Percentiles rank a stretch among this genome's conserved stretches.
These are phyloP conservation scores for Podila clonocystis DNA, from an alignment of 192 early-diverging fungal species.

Conservation along the genomic window DNA sequence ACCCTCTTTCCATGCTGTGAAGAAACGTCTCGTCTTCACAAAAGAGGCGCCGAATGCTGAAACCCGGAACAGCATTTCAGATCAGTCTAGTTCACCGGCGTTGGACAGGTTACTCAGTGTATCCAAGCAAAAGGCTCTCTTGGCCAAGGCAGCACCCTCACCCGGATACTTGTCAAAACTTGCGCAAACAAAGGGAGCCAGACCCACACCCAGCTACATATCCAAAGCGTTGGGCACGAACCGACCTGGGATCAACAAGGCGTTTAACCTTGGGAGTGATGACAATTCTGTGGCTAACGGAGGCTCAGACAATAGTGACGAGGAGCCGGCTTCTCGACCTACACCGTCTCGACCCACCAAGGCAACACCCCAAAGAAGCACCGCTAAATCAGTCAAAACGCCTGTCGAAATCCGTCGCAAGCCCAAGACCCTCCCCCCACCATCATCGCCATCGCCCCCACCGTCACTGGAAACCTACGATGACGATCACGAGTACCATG, in stretches of 20 bases:
- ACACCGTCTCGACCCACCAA: too few relatives aligned
- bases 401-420: background rate
- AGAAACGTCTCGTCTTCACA: conserved; percentile 15
- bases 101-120: conserved; percentile 15
- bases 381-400: background rate
- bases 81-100: conserved; percentile 14
- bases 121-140: conserved; percentile 12
- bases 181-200: background rate
- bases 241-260: background rate
- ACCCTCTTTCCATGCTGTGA: conserved; percentile 31
- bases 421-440: background rate
- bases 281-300: background rate
- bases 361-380: too few relatives aligned
- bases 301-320: background rate
- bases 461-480: background rate
- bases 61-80: background rate
- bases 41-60: background rate
- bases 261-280: background rate
- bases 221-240: background rate
- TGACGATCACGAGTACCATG: background rate
- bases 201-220: background rate
- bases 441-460: background rate
- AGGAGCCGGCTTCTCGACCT: too few relatives aligned
- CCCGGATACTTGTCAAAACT: background rate
- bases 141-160: background rate